Evolutionary conservation across 163 green algal genomes (phyloP).

Genomic region (Trebouxiophyceae sp.): DNA sequence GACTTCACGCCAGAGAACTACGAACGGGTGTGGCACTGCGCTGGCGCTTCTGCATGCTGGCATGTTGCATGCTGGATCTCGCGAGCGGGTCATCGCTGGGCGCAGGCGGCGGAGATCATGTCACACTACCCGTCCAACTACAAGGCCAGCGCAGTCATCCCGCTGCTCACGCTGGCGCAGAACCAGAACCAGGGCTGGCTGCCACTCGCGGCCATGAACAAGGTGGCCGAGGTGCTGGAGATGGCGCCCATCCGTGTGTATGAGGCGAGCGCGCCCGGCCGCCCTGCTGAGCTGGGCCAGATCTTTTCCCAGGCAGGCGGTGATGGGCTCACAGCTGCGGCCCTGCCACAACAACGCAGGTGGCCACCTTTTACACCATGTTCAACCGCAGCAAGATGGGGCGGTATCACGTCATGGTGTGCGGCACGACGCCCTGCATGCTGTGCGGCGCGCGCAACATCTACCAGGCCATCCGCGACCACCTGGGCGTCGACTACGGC

Average conservation of each 20-base stretch:
- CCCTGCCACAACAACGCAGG: too few species aligned
- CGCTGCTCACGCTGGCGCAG: slow-evolving; percentile 93
- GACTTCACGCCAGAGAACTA: slow-evolving; percentile 81
- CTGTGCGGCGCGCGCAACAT: slow-evolving; percentile 84
- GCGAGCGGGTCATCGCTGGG: too few species aligned
- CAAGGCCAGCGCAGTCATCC: slow-evolving; percentile 89
- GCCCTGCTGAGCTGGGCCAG: too few species aligned
- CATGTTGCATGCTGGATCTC: too few species aligned
- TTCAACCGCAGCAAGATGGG: slow-evolving; percentile 96
- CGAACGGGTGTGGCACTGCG: slow-evolving; percentile 44
- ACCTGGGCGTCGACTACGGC: slow-evolving; percentile 83
- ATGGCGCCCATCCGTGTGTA: slow-evolving; percentile 93
- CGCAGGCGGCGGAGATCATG: slow-evolving; percentile 64
- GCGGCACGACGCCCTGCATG: slow-evolving; percentile 95
- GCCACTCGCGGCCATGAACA: slow-evolving; percentile 87
- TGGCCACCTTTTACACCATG: slow-evolving; percentile 99
- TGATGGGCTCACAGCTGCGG: too few species aligned
- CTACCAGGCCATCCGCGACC: slow-evolving; percentile 72
- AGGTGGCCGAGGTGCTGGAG: slow-evolving; percentile 72
- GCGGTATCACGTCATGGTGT: slow-evolving; percentile 97
- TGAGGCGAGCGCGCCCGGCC: slow-evolving; percentile 51
- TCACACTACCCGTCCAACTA: slow-evolving; percentile 92
- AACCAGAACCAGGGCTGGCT: slow-evolving; percentile 94
- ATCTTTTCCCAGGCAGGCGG: too few species aligned
- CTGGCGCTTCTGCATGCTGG: too few species aligned